phyloP scores from a whole-genome alignment of 257 asterid genomes.

The Nicotiana tabacum region DNA sequence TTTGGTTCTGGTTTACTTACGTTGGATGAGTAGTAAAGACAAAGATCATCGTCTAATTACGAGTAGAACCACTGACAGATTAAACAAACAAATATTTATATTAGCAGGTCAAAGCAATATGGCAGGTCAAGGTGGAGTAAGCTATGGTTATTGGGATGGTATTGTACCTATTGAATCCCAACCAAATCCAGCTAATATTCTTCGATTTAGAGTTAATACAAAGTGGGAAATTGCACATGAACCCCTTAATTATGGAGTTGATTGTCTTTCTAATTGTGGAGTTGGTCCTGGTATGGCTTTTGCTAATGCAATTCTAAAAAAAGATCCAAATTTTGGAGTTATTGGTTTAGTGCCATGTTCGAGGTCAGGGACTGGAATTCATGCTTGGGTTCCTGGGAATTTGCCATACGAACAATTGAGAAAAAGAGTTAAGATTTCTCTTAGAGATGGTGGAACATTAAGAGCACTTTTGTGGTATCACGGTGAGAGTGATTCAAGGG shows the following conservation, averaged over 20 bases:
- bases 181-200: slow-evolving; percentile 11
- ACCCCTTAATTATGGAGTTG: slow-evolving; percentile 24
- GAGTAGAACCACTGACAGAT: background rate
- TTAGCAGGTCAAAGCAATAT: slow-evolving; percentile 33
- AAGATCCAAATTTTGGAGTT: slow-evolving; percentile 15
- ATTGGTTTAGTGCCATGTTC: slow-evolving; percentile 31
- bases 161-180: slow-evolving; percentile 11
- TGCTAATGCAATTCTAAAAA: slow-evolving; percentile 18
- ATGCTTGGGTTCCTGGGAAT: slow-evolving; percentile 12
- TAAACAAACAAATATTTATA: slow-evolving; percentile 18
- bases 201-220: background rate
- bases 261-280: slow-evolving; percentile 21
- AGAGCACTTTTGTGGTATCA: slow-evolving; percentile 26
- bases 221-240: slow-evolving; percentile 23
- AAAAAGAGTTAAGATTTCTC: background rate
- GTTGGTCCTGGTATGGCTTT: slow-evolving; percentile 40
- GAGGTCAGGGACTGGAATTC: slow-evolving; percentile 19
- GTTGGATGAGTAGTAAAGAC: background rate
- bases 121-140: slow-evolving; percentile 28
- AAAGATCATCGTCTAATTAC: background rate
- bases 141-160: background rate
- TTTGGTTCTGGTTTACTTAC: background rate
- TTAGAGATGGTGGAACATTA: slow-evolving; percentile 18
- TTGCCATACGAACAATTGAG: slow-evolving; percentile 3
- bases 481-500: slow-evolving; percentile 21